A percentile compares a stretch with the other conserved stretches of the same genome.
Conservation (phyloP, 495 filamentous ascomycete genomes). For the Penicillium egyptiacum region DNA sequence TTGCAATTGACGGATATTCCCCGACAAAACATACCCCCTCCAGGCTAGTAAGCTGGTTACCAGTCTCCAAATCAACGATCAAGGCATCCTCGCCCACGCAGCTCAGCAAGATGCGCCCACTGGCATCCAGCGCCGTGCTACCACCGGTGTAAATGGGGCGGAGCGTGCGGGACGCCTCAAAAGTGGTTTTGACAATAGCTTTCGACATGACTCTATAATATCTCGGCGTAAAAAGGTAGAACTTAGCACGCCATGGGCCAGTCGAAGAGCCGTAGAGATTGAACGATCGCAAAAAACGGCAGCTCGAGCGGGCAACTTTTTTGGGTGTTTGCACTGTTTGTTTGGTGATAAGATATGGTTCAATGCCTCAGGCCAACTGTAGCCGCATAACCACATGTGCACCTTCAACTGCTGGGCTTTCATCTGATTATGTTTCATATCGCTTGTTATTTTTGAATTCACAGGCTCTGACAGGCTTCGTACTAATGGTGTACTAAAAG, state of each 20-base stretch:
- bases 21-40: conserved; percentile 69
- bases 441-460: neutral
- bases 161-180: conserved; percentile 75
- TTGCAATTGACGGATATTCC: conserved; percentile 4
- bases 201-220: conserved; percentile 44
- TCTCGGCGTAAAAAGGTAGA: conserved; percentile 18
- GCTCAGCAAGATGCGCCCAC: conserved; percentile 79
- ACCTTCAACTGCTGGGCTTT: neutral
- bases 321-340: conserved; percentile 48
- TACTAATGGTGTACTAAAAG: neutral
- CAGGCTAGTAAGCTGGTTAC: conserved; percentile 76
- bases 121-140: conserved; percentile 76
- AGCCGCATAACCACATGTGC: conserved; percentile 18
- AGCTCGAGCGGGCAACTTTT: conserved; percentile 36
- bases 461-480: neutral
- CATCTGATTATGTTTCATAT: neutral
- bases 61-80: conserved; percentile 80
- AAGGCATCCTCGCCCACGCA: conserved; percentile 87
- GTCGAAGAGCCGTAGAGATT: conserved; percentile 16
- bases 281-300: conserved; percentile 25
- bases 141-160: conserved; percentile 95
- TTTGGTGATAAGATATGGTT: conserved; percentile 32
- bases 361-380: conserved; percentile 25
- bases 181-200: conserved; percentile 72
- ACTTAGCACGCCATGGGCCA: conserved; percentile 20